Conservation (phyloP, 108 stramenopile species). For the Cyclotella distinguenda region DNA sequence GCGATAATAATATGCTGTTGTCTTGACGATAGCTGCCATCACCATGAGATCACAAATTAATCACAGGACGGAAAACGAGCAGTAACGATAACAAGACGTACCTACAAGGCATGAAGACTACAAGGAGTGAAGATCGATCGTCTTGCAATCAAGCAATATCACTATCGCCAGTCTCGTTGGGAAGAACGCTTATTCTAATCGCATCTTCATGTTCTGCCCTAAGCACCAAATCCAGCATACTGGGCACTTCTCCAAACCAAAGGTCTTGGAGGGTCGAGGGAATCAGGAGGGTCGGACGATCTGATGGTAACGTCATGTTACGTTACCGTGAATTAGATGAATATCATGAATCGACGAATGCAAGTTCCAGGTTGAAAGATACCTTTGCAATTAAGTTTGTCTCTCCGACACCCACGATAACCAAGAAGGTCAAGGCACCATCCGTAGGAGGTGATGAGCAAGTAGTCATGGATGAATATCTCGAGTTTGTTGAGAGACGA, state of each 20-base stretch:
- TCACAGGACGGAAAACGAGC: no score
- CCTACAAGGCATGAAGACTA: background rate
- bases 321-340: conserved; percentile 11
- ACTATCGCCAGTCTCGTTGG: conserved; percentile 21
- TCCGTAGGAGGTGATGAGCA: conserved; percentile 2
- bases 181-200: conserved; percentile 18
- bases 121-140: background rate
- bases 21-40: no score
- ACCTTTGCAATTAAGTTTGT: no score
- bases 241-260: background rate
- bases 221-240: background rate
- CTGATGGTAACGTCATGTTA: background rate
- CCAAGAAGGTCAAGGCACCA: background rate
- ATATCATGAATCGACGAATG: background rate
- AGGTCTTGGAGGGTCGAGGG: background rate
- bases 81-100: no score
- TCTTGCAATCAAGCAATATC: background rate
- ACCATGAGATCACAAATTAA: no score
- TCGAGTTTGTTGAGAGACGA: conserved; percentile 34
- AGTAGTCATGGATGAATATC: conserved; percentile 40
- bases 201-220: conserved; percentile 19
- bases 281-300: background rate
- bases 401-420: background rate
- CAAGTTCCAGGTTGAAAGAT: background rate
- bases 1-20: no score